Base-by-base conservation (phyloP, 352 stramenopile species). In the Pythium guiyangense region DNA sequence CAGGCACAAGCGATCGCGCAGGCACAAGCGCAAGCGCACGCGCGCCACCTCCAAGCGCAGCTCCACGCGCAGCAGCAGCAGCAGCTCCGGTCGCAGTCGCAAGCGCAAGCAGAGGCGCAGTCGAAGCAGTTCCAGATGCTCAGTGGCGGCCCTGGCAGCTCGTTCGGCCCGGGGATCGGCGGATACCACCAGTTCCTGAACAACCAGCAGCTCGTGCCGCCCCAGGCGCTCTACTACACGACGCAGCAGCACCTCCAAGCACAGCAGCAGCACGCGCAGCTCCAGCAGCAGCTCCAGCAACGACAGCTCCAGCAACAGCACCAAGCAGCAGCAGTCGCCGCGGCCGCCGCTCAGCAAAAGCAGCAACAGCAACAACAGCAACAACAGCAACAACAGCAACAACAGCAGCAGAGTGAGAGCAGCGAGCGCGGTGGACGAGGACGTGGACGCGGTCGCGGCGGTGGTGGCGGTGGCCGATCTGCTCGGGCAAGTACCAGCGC, bases 81-180 rank as follows among this genome's bases (percentile, higher is more conserved):
- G 54, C 69, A 77, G 43, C 54, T 60, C 0, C 69, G 73, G 47
- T 42, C 52, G 20, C 62, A 73, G 58, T 44, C 59, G 9, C 64
- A 70, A n/a, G 61, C 59, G 6, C 54, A 66, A 26, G 64, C 64
- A 2, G 47, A 63, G 18, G 55, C 49, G 15, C 59, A 76, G 18
- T 71, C 67, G 25, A 90, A 92, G 64, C 76, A 86, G 50, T 90
- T 84, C 50, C 79, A 90, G 63, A 73, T 84, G 51, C 59, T 88
- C 47, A 57, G 59, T 48, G 62, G 71, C 15, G 54, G 47, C 12
- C 17, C 73, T 25, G 70, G 65, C 53, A 75, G 63, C 22, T 60
- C 74, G 26, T 92, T 80, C 39, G 79, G 67, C 46, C 57, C 67
- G 18, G 66, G 68, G 25, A 70, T 90, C 8, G 64, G 74, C 45